Percentiles rank a stretch among this genome's conserved stretches.
phyloP scores from a whole-genome alignment of 495 filamentous ascomycete species.

The Neurospora sp. region DNA sequence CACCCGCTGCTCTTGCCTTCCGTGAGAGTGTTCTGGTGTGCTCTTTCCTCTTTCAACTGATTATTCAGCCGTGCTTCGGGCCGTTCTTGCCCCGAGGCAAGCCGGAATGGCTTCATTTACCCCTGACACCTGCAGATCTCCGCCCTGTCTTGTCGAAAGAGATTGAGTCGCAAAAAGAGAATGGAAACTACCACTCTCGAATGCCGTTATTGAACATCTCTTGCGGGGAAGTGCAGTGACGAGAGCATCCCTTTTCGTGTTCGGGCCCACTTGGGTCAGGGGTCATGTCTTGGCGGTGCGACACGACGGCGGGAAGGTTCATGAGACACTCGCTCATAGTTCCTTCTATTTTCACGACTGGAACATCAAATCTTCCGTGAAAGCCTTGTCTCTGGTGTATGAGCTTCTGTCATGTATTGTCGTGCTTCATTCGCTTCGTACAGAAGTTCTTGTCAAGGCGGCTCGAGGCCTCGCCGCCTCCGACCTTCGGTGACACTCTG shows the following conservation, averaged over 20 bases:
- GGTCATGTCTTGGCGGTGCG: background rate
- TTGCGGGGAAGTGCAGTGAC: background rate
- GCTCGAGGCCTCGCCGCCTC: background rate
- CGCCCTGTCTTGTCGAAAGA: background rate
- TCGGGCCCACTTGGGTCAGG: background rate
- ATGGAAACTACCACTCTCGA: background rate
- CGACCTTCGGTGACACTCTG: background rate
- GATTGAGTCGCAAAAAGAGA: background rate
- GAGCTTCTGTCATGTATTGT: rapidly evolving
- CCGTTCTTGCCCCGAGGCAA: background rate
- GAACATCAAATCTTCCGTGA: rapidly evolving
- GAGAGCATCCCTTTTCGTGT: background rate
- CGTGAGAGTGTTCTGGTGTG: background rate
- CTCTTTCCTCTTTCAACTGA: background rate
- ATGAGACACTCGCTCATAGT: background rate
- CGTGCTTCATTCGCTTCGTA: background rate
- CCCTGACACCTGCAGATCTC: background rate
- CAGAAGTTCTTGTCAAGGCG: background rate
- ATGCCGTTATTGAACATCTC: background rate
- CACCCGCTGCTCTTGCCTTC: background rate
- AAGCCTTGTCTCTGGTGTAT: rapidly evolving
- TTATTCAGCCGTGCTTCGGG: background rate
- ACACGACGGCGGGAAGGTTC: background rate
- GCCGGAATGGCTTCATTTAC: background rate
- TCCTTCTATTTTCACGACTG: background rate